These are phyloP conservation scores for Suillus occidentalis DNA, from an alignment of 768 basidiomycete species.

Conservation along the genomic window DNA sequence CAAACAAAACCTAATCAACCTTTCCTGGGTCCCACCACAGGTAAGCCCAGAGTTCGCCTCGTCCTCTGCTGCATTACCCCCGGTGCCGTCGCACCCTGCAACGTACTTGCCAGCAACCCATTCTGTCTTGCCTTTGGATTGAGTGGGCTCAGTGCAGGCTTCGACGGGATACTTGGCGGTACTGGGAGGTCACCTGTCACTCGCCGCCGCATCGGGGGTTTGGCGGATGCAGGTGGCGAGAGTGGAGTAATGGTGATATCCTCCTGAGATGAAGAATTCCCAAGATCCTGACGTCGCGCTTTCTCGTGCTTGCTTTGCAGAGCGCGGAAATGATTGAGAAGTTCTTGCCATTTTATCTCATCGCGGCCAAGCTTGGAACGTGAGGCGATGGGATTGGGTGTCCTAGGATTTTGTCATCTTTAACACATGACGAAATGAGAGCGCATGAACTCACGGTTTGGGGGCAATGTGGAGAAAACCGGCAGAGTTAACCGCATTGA, in stretches of 20 bases:
- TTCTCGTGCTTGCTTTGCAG: constrained; percentile 93
- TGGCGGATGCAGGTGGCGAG: constrained; percentile 23
- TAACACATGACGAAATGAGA: neutral
- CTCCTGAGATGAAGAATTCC: constrained; percentile 27
- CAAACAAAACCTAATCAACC: constrained; percentile 7
- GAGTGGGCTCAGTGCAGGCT: constrained; percentile 63
- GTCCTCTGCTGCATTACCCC: constrained; percentile 36
- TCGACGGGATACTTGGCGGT: constrained; percentile 29
- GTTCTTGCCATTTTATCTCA: constrained; percentile 97
- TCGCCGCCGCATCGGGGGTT: constrained; percentile 55
- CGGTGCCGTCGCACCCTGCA: constrained; percentile 29
- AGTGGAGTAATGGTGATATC: neutral
- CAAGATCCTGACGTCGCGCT: constrained; percentile 74
- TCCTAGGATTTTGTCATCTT: constrained; percentile 28
- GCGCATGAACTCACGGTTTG: constrained; percentile 58
- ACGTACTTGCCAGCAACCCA: constrained; percentile 38
- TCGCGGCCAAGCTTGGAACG: constrained; percentile 81
- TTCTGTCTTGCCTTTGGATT: constrained; percentile 67
- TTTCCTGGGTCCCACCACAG: constrained; percentile 33
- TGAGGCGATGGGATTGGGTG: constrained; percentile 40
- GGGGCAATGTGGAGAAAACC: constrained; percentile 92
- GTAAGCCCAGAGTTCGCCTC: constrained; percentile 43
- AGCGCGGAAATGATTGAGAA: constrained; percentile 86
- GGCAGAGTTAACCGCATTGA: constrained; percentile 93
- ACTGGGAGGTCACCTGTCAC: constrained; percentile 53